Evolutionary conservation across 2,329 filamentous ascomycete species (phyloP), one percentile per base, ranked within the genome.

Genomic region (Ophiostoma sp.): DNA sequence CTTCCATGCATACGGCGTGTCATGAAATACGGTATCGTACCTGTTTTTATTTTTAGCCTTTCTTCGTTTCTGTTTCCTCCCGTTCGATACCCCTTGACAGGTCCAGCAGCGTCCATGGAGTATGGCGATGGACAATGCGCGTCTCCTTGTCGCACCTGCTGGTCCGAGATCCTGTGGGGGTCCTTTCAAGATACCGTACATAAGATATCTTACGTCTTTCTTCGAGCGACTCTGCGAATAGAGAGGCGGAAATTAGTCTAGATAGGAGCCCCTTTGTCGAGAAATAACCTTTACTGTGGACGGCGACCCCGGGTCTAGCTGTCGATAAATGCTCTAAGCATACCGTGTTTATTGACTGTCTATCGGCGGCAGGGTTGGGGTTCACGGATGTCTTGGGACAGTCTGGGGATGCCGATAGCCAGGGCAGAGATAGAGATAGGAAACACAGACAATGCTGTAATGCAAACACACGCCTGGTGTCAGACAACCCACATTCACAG

Each of bases 241-340:
- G 27, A 27, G 27, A 27, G 27, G 27, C 27, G 27, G 27, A 27
- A 27, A 27, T 27, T 27, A 27, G 27, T 27, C 27, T 27, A 27
- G 27, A 27, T 27, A 27, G 27, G 27, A 27, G 27, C 27, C 27
- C 27, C 27, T 27, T 27, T 27, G 27, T 27, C 1, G 27, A 27
- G 60, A 55, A 5, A 18, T 42, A 63, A 42, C 41, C 55, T 63
- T 63, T 63, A 16, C 18, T 63, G 27, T 27, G 40, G 38, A 42
- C 60, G 60, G 60, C 60, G 60, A 63, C 42, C 60, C 60, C 60
- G 60, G 38, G 16, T 60, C 55, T 60, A 60, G 38, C 55, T 60
- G 55, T 5, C 14, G 6, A 18, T 40, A 12, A 38, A 60, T 27
- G 55, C 55, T 12, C 55, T 27, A 60, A 49, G 27, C 6, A 5